Base-by-base conservation (phyloP, 2,329 filamentous ascomycete genomes). In the Pseudogymnoascus verrucosus region DNA sequence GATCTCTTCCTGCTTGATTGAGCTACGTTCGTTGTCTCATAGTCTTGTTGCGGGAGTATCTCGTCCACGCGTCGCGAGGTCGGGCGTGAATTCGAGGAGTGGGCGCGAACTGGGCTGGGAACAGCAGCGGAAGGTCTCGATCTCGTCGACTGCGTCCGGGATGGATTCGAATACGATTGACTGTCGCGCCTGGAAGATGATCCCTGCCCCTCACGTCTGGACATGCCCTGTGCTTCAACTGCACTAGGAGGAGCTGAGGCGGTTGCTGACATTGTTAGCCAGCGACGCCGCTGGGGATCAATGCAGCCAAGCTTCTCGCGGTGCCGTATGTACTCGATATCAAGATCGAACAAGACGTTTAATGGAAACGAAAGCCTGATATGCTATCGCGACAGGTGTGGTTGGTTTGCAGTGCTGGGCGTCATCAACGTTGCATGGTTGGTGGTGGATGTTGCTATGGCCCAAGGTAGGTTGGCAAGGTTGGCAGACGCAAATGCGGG, bases 21-120 rank as follows among this genome's bases (percentile, higher is more conserved):
- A 62, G 84, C 83, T 78, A 89, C 76, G 78, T 87, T 87, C 70
- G 82, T 80, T 70, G 87, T 83, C 77, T 93, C 90, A 79, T 87
- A 87, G 76, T 95, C 90, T 75, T 88, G 82, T 71, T 88, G 85
- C 63, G 78, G 77, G 62, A 78, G 70, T 47, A 77, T 69, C 63
- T 82, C 77, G 67, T 79, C 77, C 59, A 76, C 71, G 65, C 78
- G 75, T 66, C 77, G 78, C 63, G 76, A 74, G 44, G 77, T 77
- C 26, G 78, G 78, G 47, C 67, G 67, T 31, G 70, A 69, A 44
- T 72, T 69, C 19, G 64, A 64, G 8, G 71, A 72, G 31, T 66
- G 65, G 28, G 66, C 64, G 31, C 68, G 69, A 47, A 68, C 67
- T 23, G 71, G 72, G 66, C 64, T 67, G 42, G 65, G 54, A 42